These are phyloP conservation scores for Porcisia hertigi DNA, from an alignment of 208 protist genomes.

Conservation along the genomic window DNA sequence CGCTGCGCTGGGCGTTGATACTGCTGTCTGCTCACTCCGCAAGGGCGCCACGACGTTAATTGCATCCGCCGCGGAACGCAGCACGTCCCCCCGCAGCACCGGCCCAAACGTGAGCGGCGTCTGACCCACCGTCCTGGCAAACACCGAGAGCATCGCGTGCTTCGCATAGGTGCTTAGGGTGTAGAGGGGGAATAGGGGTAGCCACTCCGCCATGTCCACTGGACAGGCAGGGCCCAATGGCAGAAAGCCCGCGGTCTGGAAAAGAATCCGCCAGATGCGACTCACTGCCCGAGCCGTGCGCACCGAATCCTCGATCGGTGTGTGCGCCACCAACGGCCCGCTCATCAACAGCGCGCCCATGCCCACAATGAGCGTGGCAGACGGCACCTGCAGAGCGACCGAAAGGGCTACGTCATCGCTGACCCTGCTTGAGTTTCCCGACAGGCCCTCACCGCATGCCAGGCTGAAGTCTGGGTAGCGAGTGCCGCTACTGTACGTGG, in stretches of 20 bases:
- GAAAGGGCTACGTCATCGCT: slow-evolving; percentile 56
- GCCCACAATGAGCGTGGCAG: slow-evolving; percentile 34
- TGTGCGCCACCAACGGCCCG: slow-evolving; percentile 13
- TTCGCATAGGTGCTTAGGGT: slow-evolving; percentile 41
- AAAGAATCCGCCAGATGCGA: slow-evolving; percentile 44
- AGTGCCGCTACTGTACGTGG: background rate
- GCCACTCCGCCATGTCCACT: slow-evolving; percentile 45
- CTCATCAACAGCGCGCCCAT: slow-evolving; percentile 23
- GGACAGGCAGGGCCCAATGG: slow-evolving; percentile 48
- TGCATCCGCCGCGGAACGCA: slow-evolving; percentile 23
- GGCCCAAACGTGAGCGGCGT: slow-evolving; percentile 26
- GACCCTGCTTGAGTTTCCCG: background rate
- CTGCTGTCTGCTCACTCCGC: background rate
- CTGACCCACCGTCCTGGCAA: slow-evolving; percentile 29
- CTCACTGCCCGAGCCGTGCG: slow-evolving; percentile 21
- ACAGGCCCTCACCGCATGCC: background rate
- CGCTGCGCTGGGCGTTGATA: background rate
- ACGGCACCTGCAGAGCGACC: slow-evolving; percentile 38
- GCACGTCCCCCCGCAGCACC: slow-evolving; percentile 36
- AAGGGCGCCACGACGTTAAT: background rate
- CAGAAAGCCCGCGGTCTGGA: slow-evolving; percentile 57
- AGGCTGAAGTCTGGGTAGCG: background rate
- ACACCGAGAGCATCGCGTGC: slow-evolving; percentile 43
- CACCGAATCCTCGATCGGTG: slow-evolving; percentile 4
- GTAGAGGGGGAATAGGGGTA: slow-evolving; percentile 61